Conservation (phyloP, 768 basidiomycete genomes). For the Strobilomyces dryophilus region DNA sequence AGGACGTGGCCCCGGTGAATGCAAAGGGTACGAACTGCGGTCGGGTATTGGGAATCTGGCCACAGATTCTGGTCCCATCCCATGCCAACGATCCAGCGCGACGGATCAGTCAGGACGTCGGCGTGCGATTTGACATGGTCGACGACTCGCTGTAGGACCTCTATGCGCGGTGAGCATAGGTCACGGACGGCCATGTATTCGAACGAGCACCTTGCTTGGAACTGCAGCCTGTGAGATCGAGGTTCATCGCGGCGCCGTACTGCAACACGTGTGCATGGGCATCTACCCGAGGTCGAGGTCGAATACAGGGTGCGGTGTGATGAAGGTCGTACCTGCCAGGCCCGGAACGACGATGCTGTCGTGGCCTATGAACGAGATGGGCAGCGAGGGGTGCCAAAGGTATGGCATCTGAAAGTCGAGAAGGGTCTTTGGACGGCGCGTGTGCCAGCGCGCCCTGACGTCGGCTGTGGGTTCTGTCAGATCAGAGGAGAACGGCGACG, state of each 20-base stretch:
- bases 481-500: background rate
- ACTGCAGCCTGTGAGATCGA: slow-evolving; percentile 54
- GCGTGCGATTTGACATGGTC: slow-evolving; percentile 55
- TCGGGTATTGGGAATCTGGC: slow-evolving; percentile 61
- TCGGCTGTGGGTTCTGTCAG: slow-evolving; percentile 14
- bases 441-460: slow-evolving; percentile 24
- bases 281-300: slow-evolving; percentile 39
- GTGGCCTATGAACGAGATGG: slow-evolving; percentile 24
- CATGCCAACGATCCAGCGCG: slow-evolving; percentile 76
- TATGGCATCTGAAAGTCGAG: slow-evolving; percentile 18
- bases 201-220: slow-evolving; percentile 52
- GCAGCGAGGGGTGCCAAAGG: slow-evolving; percentile 18
- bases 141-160: slow-evolving; percentile 59
- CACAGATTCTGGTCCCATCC: slow-evolving; percentile 95
- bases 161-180: slow-evolving; percentile 31
- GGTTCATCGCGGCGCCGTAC: slow-evolving; percentile 64
- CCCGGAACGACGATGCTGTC: slow-evolving; percentile 64
- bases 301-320: background rate
- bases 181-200: no score
- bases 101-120: slow-evolving; percentile 47
- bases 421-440: background rate
- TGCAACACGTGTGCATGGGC: slow-evolving; percentile 76
- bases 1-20: slow-evolving; percentile 5
- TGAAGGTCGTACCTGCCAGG: slow-evolving; percentile 49
- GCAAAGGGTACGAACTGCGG: slow-evolving; percentile 46